These are phyloP conservation scores for Colletotrichum nymphaeae DNA, from an alignment of 2,329 filamentous ascomycete species.

Conservation along the genomic window DNA sequence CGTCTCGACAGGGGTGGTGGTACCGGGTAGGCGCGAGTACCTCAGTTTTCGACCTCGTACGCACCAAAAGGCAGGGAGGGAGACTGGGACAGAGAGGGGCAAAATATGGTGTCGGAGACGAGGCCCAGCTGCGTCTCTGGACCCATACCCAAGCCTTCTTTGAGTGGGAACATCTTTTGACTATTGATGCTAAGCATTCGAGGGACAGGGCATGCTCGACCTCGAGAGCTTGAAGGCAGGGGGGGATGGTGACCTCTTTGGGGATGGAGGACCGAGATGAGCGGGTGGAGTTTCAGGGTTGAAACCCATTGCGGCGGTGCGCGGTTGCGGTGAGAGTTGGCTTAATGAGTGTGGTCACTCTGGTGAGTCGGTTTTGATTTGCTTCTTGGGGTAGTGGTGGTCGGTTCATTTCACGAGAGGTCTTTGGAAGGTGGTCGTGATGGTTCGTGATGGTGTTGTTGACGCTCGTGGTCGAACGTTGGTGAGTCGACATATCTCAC, in stretches of 20 bases:
- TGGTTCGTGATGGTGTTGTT: not conserved
- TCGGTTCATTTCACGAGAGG: not conserved
- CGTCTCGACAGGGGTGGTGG: slow-evolving; percentile 27
- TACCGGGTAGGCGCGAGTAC: not conserved
- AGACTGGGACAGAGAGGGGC: too few species aligned
- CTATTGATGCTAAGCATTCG: slow-evolving; percentile 25
- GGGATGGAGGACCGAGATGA: slow-evolving; percentile 31
- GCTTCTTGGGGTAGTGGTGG: not conserved
- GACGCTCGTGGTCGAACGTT: not conserved
- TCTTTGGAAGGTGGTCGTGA: not conserved
- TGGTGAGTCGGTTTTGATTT: not conserved
- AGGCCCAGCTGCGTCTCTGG: not conserved
- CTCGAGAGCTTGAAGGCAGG: not conserved
- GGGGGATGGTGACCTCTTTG: slow-evolving; percentile 1
- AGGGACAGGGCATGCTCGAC: not conserved
- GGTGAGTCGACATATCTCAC: not conserved
- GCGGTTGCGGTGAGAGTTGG: slow-evolving; percentile 21
- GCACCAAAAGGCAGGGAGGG: not conserved
- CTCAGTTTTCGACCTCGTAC: not conserved
- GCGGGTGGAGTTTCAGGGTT: slow-evolving; percentile 34
- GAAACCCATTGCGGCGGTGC: slow-evolving; percentile 30
- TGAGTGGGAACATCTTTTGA: not conserved
- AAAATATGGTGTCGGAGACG: not conserved
- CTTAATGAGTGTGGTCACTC: not conserved
- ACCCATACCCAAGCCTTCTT: not conserved